Evolutionary conservation across 352 stramenopile genomes (phyloP).

Genomic region (Globisporangium paroecandrum): DNA sequence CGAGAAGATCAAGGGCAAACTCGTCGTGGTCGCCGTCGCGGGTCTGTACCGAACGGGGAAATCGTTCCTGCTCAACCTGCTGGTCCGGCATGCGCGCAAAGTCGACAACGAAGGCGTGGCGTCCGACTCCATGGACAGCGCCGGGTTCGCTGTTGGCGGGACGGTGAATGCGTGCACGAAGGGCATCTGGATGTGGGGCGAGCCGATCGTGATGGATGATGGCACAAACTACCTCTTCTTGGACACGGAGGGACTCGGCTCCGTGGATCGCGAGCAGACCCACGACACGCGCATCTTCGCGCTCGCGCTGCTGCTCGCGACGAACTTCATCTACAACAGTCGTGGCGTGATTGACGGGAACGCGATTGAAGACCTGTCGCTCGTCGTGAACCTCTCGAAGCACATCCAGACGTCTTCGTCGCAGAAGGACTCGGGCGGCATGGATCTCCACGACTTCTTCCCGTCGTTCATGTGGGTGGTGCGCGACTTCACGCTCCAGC

Average conservation of each 20-base stretch:
- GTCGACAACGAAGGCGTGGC: constrained; percentile 24
- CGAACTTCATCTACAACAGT: constrained; percentile 91
- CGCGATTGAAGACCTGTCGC: constrained; percentile 87
- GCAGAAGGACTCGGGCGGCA: constrained; percentile 17
- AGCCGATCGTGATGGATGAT: constrained; percentile 66
- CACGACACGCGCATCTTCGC: constrained; percentile 91
- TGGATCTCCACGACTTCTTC: constrained; percentile 81
- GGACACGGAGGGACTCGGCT: constrained; percentile 88
- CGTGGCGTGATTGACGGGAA: constrained; percentile 88
- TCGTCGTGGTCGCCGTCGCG: constrained; percentile 85
- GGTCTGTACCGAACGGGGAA: constrained; percentile 90
- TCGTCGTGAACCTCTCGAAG: constrained; percentile 90
- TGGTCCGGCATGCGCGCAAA: constrained; percentile 57
- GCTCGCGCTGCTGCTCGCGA: constrained; percentile 79
- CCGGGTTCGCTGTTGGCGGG: constrained; percentile 76
- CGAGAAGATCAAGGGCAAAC: constrained; percentile 65
- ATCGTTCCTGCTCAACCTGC: constrained; percentile 87
- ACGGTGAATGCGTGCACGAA: constrained; percentile 90
- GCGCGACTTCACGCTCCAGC: constrained; percentile 85
- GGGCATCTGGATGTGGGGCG: constrained; percentile 91
- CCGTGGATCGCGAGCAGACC: constrained; percentile 77
- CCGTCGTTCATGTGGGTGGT: constrained; percentile 89
- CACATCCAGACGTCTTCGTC: constrained; percentile 78
- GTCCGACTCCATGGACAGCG: constrained; percentile 14
- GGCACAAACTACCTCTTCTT: constrained; percentile 81